Conservation (phyloP, 208 protist species). For the Wallacemonas sp. region DNA sequence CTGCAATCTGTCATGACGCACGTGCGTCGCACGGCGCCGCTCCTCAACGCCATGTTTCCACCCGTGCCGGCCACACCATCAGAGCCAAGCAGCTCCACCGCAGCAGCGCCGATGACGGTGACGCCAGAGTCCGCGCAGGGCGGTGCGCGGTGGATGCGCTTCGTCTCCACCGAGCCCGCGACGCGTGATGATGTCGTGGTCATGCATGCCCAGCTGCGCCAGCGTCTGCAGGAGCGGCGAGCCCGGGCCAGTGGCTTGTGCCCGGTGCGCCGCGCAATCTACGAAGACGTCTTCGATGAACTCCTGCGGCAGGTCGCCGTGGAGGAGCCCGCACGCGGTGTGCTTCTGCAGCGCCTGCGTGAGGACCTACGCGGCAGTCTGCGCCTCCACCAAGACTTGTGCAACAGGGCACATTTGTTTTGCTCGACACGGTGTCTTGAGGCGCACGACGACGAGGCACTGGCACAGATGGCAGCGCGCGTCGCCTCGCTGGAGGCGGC, state of each 20-base stretch:
- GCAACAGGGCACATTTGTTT: conserved; percentile 48
- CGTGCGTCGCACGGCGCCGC: background rate
- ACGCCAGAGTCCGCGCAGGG: conserved; percentile 4
- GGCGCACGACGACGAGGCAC: background rate
- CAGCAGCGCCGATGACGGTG: background rate
- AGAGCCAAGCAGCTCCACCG: background rate
- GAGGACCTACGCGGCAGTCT: conserved; percentile 91
- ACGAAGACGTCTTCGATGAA: conserved; percentile 96
- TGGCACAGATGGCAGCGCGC: conserved; percentile 22
- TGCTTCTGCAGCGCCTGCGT: conserved; percentile 95
- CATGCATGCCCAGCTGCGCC: conserved; percentile 91
- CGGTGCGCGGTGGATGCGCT: conserved; percentile 24
- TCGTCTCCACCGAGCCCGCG: conserved; percentile 58
- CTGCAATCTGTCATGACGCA: conserved; percentile 20
- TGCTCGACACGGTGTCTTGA: conserved; percentile 13
- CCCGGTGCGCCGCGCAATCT: conserved; percentile 96
- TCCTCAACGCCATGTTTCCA: conserved; percentile 23
- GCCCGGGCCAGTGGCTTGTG: conserved; percentile 96
- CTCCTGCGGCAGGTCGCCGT: conserved; percentile 98
- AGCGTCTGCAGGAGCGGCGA: conserved; percentile 86
- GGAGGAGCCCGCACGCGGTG: conserved; percentile 96
- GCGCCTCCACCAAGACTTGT: conserved; percentile 53
- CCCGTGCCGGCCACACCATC: background rate
- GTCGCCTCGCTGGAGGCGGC: conserved; percentile 21
- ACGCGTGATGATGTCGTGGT: conserved; percentile 63